phyloP scores from a whole-genome alignment of 2,329 filamentous ascomycete genomes.

The Sporothrix globosa region DNA sequence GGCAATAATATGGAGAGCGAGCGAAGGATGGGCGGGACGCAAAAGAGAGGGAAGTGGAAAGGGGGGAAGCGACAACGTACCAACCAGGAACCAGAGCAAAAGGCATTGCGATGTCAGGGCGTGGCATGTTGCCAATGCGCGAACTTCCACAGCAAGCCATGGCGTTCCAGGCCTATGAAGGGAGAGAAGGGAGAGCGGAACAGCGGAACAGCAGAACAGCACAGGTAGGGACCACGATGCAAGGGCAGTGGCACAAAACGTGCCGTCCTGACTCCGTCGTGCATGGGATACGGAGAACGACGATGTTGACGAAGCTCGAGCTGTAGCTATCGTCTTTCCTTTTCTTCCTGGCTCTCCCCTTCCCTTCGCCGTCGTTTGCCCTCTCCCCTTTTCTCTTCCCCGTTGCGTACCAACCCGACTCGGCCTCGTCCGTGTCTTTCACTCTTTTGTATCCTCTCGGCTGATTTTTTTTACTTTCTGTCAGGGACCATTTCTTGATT shows the following conservation, averaged over 20 bases:
- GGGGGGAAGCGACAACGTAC: not conserved
- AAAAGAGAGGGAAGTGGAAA: not conserved
- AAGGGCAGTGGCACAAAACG: slow-evolving; percentile 8
- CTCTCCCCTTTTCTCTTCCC: slow-evolving; percentile 20
- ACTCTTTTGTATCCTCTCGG: not conserved
- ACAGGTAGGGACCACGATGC: slow-evolving; percentile 3
- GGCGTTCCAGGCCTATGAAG: not conserved
- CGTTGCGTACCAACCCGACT: not conserved
- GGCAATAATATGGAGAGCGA: not conserved
- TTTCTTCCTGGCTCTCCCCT: not conserved
- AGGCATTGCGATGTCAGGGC: not conserved
- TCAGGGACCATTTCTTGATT: not conserved
- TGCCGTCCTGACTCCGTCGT: slow-evolving; percentile 23
- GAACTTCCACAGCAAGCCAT: not conserved
- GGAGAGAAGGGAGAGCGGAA: not conserved
- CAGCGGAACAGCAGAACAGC: not conserved
- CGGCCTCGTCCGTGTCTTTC: not conserved
- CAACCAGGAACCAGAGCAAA: too few relatives aligned
- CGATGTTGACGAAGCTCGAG: not conserved
- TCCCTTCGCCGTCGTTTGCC: not conserved
- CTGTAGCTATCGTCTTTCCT: not conserved
- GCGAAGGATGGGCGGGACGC: not conserved
- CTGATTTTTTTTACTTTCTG: not conserved
- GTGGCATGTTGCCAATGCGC: not conserved
- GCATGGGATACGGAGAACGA: not conserved